Conservation (phyloP, 495 filamentous ascomycete genomes). For the Aspergillus funiculosus region DNA sequence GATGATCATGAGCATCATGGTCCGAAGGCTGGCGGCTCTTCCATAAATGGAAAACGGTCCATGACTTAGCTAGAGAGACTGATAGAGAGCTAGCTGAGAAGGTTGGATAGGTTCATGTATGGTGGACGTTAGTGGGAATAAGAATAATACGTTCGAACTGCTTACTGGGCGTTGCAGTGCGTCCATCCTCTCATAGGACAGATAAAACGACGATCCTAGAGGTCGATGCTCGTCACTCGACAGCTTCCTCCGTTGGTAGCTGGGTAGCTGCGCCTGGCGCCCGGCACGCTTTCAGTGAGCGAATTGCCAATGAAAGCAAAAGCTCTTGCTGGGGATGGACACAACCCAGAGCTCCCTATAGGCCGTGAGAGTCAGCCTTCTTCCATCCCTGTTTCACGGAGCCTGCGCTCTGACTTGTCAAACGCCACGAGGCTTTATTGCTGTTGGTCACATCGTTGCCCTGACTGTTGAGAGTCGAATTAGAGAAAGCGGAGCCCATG, state of each 20-base stretch:
- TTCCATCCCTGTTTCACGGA: neutral
- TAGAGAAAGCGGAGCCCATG: neutral
- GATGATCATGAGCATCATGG: too few relatives aligned
- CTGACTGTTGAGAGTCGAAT: neutral
- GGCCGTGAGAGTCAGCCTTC: neutral
- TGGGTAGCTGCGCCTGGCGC: too few relatives aligned
- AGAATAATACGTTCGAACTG: neutral
- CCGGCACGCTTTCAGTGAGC: neutral
- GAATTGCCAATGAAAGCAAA: neutral
- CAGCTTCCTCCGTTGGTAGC: constrained; percentile 3
- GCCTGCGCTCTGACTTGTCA: constrained; percentile 15
- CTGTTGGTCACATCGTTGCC: constrained; percentile 5
- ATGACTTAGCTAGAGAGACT: too few relatives aligned
- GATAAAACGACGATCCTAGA: neutral
- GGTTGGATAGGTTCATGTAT: neutral
- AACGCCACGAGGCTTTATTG: constrained; percentile 11
- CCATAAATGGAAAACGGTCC: too few relatives aligned
- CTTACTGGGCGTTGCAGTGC: too few relatives aligned
- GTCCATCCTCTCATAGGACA: neutral
- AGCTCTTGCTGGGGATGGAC: neutral
- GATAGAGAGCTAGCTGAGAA: neutral
- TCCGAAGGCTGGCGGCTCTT: too few relatives aligned
- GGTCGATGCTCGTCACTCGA: constrained; percentile 11
- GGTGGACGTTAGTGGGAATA: neutral
- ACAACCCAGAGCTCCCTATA: neutral